A percentile compares a stretch with the other conserved stretches of the same genome.
These are phyloP conservation scores for Claviceps quebecensis DNA, from an alignment of 2,329 filamentous ascomycete genomes.

Conservation along the genomic window DNA sequence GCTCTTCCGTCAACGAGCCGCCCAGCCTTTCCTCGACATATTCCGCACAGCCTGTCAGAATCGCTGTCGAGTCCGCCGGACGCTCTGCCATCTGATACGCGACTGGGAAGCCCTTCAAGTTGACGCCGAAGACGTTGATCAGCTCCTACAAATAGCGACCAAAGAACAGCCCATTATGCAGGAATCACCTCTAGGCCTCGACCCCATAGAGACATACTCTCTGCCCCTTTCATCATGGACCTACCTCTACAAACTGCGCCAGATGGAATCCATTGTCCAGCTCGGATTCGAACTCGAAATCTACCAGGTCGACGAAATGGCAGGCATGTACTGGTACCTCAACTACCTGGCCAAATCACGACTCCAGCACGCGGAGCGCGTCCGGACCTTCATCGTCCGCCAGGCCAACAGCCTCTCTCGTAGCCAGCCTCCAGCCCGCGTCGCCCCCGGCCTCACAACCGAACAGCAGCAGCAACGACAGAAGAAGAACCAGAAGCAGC, in stretches of 20 bases:
- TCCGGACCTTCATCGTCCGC: slow-evolving; percentile 48
- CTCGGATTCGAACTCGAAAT: slow-evolving; percentile 89
- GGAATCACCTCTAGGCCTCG: slow-evolving; percentile 18
- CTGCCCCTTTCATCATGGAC: slow-evolving; percentile 78
- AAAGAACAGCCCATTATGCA: slow-evolving; percentile 45
- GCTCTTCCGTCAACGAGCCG: slow-evolving; percentile 43
- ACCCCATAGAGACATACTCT: slow-evolving; percentile 42
- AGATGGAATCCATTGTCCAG: slow-evolving; percentile 78
- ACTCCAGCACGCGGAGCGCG: slow-evolving; percentile 56
- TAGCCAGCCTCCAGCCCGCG: neutral
- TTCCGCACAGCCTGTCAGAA: slow-evolving; percentile 82
- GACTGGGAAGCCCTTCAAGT: slow-evolving; percentile 76
- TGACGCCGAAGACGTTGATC: slow-evolving; percentile 67
- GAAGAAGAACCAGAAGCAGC: slow-evolving; percentile 22
- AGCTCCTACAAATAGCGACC: slow-evolving; percentile 46
- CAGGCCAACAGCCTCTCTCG: slow-evolving; percentile 16
- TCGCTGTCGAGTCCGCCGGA: slow-evolving; percentile 73
- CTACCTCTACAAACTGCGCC: slow-evolving; percentile 76
- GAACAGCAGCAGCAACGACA: too few species aligned
- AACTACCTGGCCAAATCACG: slow-evolving; percentile 57
- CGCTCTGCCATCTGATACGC: slow-evolving; percentile 68
- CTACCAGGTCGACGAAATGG: slow-evolving; percentile 73
- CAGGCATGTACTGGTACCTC: slow-evolving; percentile 85
- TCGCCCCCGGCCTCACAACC: too few species aligned
- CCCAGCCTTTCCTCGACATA: slow-evolving; percentile 66